Base-by-base conservation (phyloP, 257 asterid species). In the Ajuga chamaepitys region DNA sequence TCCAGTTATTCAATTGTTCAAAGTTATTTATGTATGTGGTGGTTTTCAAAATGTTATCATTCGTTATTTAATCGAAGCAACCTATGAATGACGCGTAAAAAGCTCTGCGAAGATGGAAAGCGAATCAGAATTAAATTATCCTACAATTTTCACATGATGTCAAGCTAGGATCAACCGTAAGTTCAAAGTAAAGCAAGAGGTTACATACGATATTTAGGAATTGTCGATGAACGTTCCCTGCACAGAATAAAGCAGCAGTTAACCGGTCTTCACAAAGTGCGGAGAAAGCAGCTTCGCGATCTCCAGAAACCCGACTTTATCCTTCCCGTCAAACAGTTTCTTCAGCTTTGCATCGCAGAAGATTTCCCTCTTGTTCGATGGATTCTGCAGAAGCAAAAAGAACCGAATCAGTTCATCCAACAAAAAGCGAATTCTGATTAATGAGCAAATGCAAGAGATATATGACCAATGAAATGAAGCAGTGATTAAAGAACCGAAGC, bases 311-410 rank as follows among this genome's bases (percentile, higher is more conserved):
- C 83, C 86, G 45, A 86, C 88, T 62, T 76, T 83, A 5, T 80
- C 95, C 80, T 74, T 83, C 26, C 88, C 90, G 24, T 64, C 67
- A 51, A 86, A 83, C 1, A 86, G 75, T 53, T 70, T 67, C 78
- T 81, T 84, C 45, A 86, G 85, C 78, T 83, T 86, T 37, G 52
- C 85, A 64, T 86, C 91, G 11, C 90, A 86, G 7, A 62, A 25
- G 30, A 83, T 86, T 80, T 83, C 95, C 72, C 68, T 81, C 78
- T 72, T 86, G 45, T 86, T 74, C 4, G 56, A 40, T 1, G 86
- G 90, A 71, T 83, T 83, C 90, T 86, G 81, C 77, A 58, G 25
- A n/a, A 9, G 57, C n/a, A 54, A 62, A 51, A 44, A 20, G 40
- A 47, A 25, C 9, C 24, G 38, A 42, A 18, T 51, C 42, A 50